These are phyloP conservation scores for Fraxinus floribunda DNA, from an alignment of 305 asterid genomes.

Conservation along the genomic window DNA sequence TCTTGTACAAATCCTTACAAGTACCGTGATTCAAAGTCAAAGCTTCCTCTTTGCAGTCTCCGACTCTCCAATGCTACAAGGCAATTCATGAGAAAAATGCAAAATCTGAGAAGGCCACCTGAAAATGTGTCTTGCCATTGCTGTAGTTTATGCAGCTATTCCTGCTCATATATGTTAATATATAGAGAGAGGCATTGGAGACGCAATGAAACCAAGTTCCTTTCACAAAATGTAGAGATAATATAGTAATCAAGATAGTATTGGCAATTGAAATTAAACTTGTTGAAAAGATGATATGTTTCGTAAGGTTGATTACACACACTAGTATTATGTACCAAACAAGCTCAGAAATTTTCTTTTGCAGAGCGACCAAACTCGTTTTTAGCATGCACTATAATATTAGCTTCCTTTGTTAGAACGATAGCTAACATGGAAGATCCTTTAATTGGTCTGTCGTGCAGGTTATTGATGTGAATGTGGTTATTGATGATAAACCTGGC, in stretches of 20 bases:
- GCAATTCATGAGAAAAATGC: conserved; percentile 55
- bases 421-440: neutral
- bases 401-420: neutral
- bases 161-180: conserved; percentile 1
- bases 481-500: neutral
- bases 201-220: neutral
- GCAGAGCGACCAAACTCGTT: neutral
- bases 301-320: neutral
- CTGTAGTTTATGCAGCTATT: conserved; percentile 18
- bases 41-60: conserved; percentile 95
- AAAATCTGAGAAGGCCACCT: conserved; percentile 43
- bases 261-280: neutral
- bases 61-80: conserved; percentile 89
- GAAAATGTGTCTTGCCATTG: conserved; percentile 10
- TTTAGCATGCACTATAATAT: neutral
- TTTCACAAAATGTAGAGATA: neutral
- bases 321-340: neutral
- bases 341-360: neutral
- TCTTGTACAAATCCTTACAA: conserved; percentile 72
- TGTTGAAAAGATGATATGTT: neutral
- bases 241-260: neutral
- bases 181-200: neutral
- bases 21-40: conserved; percentile 90
- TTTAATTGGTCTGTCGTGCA: neutral
- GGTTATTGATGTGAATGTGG: neutral